phyloP scores from a whole-genome alignment of 768 basidiomycete species.

The Leccinellum luteum region DNA sequence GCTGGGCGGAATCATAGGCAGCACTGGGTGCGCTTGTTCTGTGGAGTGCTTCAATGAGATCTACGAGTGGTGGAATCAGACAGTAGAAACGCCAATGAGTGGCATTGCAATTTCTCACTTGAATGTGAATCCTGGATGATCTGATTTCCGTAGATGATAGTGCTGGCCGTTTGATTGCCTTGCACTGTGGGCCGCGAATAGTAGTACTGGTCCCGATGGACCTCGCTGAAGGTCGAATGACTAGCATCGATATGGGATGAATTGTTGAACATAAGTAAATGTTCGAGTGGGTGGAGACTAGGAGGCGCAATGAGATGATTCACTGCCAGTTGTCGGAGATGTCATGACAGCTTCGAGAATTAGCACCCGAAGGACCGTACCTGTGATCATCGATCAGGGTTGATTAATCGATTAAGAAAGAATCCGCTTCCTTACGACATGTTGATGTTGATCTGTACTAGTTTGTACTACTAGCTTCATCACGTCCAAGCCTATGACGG shows the following conservation, averaged over 20 bases:
- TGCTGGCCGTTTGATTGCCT: conserved; percentile 17
- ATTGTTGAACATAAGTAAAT: background rate
- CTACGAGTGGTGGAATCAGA: background rate
- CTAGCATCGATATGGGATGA: conserved; percentile 7
- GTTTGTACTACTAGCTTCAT: too few relatives aligned
- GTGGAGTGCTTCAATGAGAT: conserved; percentile 11
- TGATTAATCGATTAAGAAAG: too few relatives aligned
- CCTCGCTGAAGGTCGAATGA: conserved; percentile 17
- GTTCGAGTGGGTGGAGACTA: too few relatives aligned
- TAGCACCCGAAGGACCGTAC: too few relatives aligned
- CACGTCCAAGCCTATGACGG: too few relatives aligned
- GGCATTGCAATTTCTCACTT: background rate
- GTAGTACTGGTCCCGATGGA: conserved; percentile 14
- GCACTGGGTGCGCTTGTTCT: conserved; percentile 20
- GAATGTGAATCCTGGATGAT: conserved; percentile 12
- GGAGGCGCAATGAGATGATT: background rate
- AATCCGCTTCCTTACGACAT: too few relatives aligned
- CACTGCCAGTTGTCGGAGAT: too few relatives aligned
- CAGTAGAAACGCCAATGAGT: background rate
- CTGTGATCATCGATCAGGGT: too few relatives aligned
- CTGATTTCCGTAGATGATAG: conserved; percentile 19
- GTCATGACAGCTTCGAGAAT: too few relatives aligned
- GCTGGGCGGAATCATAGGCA: conserved; percentile 19
- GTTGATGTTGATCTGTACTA: too few relatives aligned
- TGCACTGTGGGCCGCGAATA: conserved; percentile 10